Conservation (phyloP, 768 basidiomycete genomes). For the Amanita fuliginea region DNA sequence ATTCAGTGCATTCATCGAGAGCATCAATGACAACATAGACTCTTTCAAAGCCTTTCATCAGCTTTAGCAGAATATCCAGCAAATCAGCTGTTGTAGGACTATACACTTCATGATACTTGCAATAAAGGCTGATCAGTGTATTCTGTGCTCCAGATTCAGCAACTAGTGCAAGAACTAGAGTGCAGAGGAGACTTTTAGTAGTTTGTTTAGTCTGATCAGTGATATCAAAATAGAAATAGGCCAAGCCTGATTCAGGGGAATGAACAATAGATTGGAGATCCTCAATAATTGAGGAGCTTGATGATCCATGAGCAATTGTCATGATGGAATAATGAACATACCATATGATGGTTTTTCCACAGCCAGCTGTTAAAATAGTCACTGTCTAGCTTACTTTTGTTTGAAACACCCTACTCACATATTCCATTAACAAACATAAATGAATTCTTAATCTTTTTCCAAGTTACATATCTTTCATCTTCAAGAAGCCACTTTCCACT, state of each 20-base stretch:
- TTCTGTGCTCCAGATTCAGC: background rate
- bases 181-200: background rate
- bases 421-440: background rate
- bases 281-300: conserved; percentile 1
- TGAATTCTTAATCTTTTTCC: background rate
- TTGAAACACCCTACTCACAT: background rate
- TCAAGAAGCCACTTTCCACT: background rate
- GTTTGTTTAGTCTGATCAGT: background rate
- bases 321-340: background rate
- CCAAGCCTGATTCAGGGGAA: background rate
- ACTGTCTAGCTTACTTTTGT: background rate
- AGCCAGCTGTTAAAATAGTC: background rate
- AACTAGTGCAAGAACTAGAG: background rate
- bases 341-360: conserved; percentile 2
- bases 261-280: background rate
- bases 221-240: conserved; percentile 2
- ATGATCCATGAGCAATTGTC: background rate
- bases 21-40: conserved; percentile 3
- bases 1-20: conserved; percentile 1
- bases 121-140: background rate
- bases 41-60: background rate
- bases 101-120: background rate
- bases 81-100: background rate
- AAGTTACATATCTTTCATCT: background rate
- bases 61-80: background rate